These are phyloP conservation scores for Podospora appendiculata DNA, from an alignment of 495 filamentous ascomycete genomes.

Conservation along the genomic window DNA sequence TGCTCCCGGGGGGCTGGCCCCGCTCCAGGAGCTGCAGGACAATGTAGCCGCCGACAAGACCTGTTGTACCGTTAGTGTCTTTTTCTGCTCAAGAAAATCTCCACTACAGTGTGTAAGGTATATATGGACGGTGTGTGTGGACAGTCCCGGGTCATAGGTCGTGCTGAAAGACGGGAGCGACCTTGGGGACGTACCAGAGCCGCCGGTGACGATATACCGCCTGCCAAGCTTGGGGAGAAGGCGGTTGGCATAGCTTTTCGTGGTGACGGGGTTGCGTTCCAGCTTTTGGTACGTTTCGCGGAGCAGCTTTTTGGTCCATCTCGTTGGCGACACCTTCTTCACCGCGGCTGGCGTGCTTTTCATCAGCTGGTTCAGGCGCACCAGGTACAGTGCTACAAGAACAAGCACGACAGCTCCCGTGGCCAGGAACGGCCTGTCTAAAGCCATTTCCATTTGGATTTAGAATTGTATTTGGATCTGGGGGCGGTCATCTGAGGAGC, in stretches of 20 bases:
- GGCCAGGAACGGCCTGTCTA: not conserved
- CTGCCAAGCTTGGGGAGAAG: conserved; percentile 47
- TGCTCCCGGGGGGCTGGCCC: conserved; percentile 28
- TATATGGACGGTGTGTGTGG: too few species aligned
- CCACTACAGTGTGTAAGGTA: too few species aligned
- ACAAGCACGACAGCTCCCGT: not conserved
- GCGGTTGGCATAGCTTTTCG: conserved; percentile 32
- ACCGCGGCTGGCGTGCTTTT: conserved; percentile 39
- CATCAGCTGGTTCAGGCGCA: conserved; percentile 42
- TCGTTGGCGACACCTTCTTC: conserved; percentile 29
- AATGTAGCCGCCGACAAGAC: conserved; percentile 36
- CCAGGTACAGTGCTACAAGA: conserved; percentile 32
- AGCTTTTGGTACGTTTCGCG: conserved; percentile 35
- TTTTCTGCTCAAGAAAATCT: too few species aligned
- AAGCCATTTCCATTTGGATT: too few species aligned
- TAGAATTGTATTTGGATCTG: too few species aligned
- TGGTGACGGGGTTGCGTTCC: conserved; percentile 29
- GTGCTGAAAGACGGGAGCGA: not conserved
- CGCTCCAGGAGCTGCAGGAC: conserved; percentile 37
- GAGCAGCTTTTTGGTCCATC: conserved; percentile 44
- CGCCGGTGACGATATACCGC: conserved; percentile 50
- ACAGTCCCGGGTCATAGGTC: too few species aligned
- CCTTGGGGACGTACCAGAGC: conserved; percentile 43
- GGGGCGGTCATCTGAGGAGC: too few species aligned
- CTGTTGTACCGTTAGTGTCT: conserved; percentile 9